phyloP scores from a whole-genome alignment of 805 yeast genomes.

The Danielia oregonensis region DNA sequence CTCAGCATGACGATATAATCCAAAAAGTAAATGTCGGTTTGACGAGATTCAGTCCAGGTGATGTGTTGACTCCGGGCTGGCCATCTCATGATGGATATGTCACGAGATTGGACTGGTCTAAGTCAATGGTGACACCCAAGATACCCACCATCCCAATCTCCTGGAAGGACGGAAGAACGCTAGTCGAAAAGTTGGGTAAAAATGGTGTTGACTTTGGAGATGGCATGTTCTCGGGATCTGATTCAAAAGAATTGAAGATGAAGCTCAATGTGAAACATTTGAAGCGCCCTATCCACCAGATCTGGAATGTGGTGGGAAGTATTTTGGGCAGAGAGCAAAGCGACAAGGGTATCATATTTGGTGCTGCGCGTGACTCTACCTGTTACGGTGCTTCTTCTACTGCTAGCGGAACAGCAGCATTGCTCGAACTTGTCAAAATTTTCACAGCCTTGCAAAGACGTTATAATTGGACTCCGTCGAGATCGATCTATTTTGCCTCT shows the following conservation, averaged over 20 bases:
- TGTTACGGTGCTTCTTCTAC: constrained; percentile 72
- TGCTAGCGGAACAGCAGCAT: constrained; percentile 68
- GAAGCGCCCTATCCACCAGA: constrained; percentile 52
- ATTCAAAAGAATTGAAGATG: constrained; percentile 11
- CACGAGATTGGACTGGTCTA: constrained; percentile 39
- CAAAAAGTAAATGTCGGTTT: constrained; percentile 56
- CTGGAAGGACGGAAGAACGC: constrained; percentile 55
- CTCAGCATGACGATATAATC: constrained; percentile 37
- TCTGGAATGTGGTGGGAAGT: constrained; percentile 77
- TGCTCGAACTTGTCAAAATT: constrained; percentile 67
- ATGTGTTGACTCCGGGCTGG: constrained; percentile 78
- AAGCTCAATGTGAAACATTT: constrained; percentile 34
- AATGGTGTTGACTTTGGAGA: constrained; percentile 27
- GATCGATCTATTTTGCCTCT: constrained; percentile 78
- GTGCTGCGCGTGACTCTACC: constrained; percentile 77
- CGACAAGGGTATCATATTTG: constrained; percentile 69
- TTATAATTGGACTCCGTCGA: constrained; percentile 75
- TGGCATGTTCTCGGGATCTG: constrained; percentile 25
- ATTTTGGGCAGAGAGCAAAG: constrained; percentile 78
- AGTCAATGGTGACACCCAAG: constrained; percentile 55
- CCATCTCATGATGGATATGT: constrained; percentile 40
- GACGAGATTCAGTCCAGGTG: constrained; percentile 67
- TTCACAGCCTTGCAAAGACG: constrained; percentile 61
- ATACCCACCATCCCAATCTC: constrained; percentile 79
- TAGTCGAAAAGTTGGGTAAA: constrained; percentile 29